phyloP scores from a whole-genome alignment of 352 stramenopile genomes.

The Pythium rishiriense region DNA sequence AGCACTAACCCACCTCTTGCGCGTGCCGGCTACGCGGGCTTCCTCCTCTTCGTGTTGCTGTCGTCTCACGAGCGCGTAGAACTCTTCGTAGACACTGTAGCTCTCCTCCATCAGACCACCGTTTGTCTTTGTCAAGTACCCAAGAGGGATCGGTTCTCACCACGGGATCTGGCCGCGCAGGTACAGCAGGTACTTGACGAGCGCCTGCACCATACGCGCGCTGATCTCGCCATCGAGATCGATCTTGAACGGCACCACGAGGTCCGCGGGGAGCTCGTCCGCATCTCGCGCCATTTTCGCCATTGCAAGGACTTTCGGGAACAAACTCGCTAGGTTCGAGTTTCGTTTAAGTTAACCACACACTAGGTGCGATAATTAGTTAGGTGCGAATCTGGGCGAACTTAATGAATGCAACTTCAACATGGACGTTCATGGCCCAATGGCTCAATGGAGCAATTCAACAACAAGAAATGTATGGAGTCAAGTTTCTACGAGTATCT shows the following conservation, averaged over 20 bases:
- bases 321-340: not conserved
- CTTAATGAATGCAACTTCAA: constrained; percentile 1
- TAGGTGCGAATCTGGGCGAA: constrained; percentile 11
- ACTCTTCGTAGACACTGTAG: constrained; percentile 53
- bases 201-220: constrained; percentile 35
- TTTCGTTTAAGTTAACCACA: not conserved
- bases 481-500: too few species aligned
- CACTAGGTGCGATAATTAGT: constrained; percentile 4
- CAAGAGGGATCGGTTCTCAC: too few species aligned
- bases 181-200: constrained; percentile 63
- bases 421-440: too few species aligned
- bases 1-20: constrained; percentile 21
- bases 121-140: too few species aligned
- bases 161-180: constrained; percentile 68
- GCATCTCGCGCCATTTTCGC: not conserved
- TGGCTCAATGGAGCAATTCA: constrained; percentile 3
- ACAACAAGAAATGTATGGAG: too few species aligned
- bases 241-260: constrained; percentile 42
- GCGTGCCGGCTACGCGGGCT: constrained; percentile 5
- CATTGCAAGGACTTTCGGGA: too few species aligned
- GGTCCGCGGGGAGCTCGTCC: constrained; percentile 15
- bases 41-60: constrained; percentile 23
- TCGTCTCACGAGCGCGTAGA: constrained; percentile 32
- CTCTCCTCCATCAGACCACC: not conserved
- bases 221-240: constrained; percentile 45